Evolutionary conservation across 495 filamentous ascomycete species (phyloP).

Genomic region (Clohesyomyces aquaticus): DNA sequence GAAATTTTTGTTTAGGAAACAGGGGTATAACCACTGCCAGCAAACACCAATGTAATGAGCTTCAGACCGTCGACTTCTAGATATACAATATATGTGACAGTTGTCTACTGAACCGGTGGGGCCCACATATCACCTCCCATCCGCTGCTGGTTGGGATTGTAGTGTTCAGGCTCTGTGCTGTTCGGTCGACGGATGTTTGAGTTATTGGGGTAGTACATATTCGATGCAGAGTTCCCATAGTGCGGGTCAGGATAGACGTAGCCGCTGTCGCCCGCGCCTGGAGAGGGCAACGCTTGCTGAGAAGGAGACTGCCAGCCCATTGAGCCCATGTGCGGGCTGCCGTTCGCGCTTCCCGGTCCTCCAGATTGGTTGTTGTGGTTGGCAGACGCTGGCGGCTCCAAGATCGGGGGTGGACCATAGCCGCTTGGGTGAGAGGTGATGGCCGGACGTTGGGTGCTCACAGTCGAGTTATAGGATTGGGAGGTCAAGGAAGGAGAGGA

Average conservation of each 20-base stretch:
- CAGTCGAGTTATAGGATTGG: slow-evolving; percentile 60
- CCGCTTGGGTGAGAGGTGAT: slow-evolving; percentile 80
- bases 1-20: slow-evolving; percentile 36
- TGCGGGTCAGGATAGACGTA: slow-evolving; percentile 50
- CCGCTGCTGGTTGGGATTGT: slow-evolving; percentile 44
- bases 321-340: slow-evolving; percentile 47
- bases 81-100: slow-evolving; percentile 20
- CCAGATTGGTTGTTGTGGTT: slow-evolving; percentile 45
- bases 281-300: slow-evolving; percentile 42
- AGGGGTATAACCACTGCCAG: slow-evolving; percentile 40
- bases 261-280: slow-evolving; percentile 38
- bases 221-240: slow-evolving; percentile 26
- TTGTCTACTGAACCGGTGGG: slow-evolving; percentile 43
- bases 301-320: slow-evolving; percentile 51
- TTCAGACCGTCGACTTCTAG: slow-evolving; percentile 17
- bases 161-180: slow-evolving; percentile 50
- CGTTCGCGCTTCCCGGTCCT: slow-evolving; percentile 43
- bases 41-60: slow-evolving; percentile 38
- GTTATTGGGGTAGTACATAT: slow-evolving; percentile 48
- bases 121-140: slow-evolving; percentile 43
- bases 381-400: slow-evolving; percentile 72
- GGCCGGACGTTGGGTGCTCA: slow-evolving; percentile 61
- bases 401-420: slow-evolving; percentile 80
- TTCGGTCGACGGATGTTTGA: slow-evolving; percentile 44
- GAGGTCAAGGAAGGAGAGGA: slow-evolving; percentile 67